A percentile compares a stretch with the other conserved stretches of the same genome.
These are phyloP conservation scores for Malassezia furfur DNA, from an alignment of 1,284 basidiomycete species.

Conservation along the genomic window DNA sequence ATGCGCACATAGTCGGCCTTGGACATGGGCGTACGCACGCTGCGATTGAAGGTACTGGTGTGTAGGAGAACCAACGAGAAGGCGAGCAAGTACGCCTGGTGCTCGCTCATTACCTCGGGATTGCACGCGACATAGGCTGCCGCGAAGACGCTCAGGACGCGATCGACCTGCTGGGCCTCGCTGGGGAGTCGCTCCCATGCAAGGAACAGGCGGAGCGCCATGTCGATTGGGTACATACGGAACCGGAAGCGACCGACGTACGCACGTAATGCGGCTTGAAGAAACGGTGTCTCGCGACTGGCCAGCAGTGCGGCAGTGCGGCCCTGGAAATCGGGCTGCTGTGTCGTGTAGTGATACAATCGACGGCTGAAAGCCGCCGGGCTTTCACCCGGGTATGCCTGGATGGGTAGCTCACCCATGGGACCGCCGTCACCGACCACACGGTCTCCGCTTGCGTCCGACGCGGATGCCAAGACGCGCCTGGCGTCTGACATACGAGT, in stretches of 20 bases:
- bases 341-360: conserved; percentile 1
- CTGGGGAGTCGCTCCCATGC: conserved; percentile 83
- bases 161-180: conserved; percentile 97
- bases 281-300: conserved; percentile 61
- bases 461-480: not conserved
- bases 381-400: not conserved
- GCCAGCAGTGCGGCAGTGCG: conserved; percentile 21
- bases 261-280: conserved; percentile 60
- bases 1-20: conserved; percentile 47
- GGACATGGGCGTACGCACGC: conserved; percentile 89
- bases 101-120: conserved; percentile 64
- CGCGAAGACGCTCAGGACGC: conserved; percentile 92
- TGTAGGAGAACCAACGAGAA: conserved; percentile 99
- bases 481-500: not conserved
- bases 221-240: conserved; percentile 70
- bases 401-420: not conserved
- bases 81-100: conserved; percentile 89
- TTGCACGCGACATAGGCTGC: conserved; percentile 75
- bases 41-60: conserved; percentile 94
- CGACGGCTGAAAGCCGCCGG: not conserved
- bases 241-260: conserved; percentile 78
- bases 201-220: conserved; percentile 78
- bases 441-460: no score
- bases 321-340: not conserved
- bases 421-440: not conserved